Percentiles rank a stretch among this genome's conserved stretches.
Conservation (phyloP, 768 basidiomycete genomes). For the Leucosporidium yakuticum region DNA sequence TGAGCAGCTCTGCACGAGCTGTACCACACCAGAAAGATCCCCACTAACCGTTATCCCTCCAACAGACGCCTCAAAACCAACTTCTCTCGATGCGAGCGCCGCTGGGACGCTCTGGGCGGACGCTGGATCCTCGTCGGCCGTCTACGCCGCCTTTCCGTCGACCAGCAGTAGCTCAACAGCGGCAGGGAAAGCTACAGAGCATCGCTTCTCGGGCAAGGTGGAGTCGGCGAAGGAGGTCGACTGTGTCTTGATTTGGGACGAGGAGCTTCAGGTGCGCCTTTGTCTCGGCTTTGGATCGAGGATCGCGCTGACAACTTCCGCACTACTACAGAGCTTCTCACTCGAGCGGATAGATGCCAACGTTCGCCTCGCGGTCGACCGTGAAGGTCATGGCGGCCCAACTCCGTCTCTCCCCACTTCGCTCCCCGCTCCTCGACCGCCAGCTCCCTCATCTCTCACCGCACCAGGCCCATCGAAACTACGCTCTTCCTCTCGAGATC, state of each 20-base stretch:
- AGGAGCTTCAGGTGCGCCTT: neutral
- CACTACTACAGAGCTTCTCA: neutral
- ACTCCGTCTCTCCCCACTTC: neutral
- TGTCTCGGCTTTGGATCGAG: no score
- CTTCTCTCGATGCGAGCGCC: no score
- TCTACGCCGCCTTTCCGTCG: no score
- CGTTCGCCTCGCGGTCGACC: neutral
- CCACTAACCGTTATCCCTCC: no score
- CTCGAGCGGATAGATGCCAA: neutral
- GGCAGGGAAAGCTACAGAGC: neutral
- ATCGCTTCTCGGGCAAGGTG: neutral
- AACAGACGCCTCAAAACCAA: no score
- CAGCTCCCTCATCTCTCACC: neutral
- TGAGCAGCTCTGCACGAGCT: no score
- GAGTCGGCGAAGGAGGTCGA: neutral
- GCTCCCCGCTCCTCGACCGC: neutral
- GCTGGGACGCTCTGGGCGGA: no score
- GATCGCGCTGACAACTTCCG: neutral
- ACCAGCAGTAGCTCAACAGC: no score
- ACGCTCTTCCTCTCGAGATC: neutral
- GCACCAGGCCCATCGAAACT: no score
- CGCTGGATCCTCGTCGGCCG: no score
- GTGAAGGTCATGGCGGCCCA: neutral
- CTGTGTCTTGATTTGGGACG: constrained; percentile 5
- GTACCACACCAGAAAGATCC: no score